Percentiles rank a stretch among this genome's conserved stretches.
These are phyloP conservation scores for Pleoardoris graminearum DNA, from an alignment of 2,329 filamentous ascomycete species.

Conservation along the genomic window DNA sequence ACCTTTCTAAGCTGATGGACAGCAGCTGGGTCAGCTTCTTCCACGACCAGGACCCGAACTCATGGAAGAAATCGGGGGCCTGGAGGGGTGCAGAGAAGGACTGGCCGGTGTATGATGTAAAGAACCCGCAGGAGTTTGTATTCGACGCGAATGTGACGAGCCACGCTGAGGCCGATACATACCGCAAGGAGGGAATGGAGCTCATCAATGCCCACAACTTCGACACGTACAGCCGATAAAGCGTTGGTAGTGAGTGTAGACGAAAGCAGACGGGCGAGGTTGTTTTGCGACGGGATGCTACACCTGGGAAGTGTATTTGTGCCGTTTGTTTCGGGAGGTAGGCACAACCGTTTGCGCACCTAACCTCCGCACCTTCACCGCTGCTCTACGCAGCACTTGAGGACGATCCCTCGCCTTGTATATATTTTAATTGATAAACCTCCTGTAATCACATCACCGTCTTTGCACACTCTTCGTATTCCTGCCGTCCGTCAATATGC, in stretches of 20 bases:
- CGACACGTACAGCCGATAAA: background rate
- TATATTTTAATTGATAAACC: background rate
- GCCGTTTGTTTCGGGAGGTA: no score
- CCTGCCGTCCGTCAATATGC: background rate
- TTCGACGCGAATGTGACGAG: slow-evolving; percentile 51
- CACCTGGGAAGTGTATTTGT: no score
- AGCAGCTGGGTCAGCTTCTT: slow-evolving; percentile 53
- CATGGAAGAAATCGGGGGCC: slow-evolving; percentile 16
- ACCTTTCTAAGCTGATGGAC: slow-evolving; percentile 50
- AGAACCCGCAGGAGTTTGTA: slow-evolving; percentile 47
- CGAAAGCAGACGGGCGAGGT: background rate
- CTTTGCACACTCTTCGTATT: background rate
- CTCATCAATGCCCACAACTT: slow-evolving; percentile 40
- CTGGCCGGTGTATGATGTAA: slow-evolving; percentile 49
- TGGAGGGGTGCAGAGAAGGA: slow-evolving; percentile 22
- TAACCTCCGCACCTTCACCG: background rate
- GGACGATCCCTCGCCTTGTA: background rate
- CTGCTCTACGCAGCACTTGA: background rate
- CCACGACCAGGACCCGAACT: slow-evolving; percentile 40
- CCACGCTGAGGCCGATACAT: slow-evolving; percentile 50
- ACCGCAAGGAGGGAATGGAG: slow-evolving; percentile 49
- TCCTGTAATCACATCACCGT: background rate
- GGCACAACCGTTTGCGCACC: background rate
- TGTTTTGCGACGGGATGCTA: no score
- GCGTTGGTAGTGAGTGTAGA: background rate